Conservation (phyloP, 768 basidiomycete genomes). For the Pleurotus eryngii region DNA sequence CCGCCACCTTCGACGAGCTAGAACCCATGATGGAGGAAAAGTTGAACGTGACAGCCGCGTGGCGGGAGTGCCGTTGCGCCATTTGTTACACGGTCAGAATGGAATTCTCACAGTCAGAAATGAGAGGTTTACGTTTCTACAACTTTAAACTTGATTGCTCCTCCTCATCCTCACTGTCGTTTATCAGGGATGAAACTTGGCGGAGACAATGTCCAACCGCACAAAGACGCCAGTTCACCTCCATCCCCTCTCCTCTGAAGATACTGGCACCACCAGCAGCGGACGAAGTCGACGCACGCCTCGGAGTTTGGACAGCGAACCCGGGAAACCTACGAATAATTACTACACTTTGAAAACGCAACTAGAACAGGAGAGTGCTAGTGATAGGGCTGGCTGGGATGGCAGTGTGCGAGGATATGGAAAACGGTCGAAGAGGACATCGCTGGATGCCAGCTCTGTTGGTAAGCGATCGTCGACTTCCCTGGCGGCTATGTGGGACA, state of each 20-base stretch:
- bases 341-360: constrained; percentile 66
- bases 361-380: constrained; percentile 41
- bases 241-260: constrained; percentile 69
- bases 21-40: background rate
- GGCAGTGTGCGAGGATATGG: constrained; percentile 57
- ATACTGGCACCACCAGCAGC: constrained; percentile 26
- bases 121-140: no score
- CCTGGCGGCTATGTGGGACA: constrained; percentile 40
- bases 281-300: constrained; percentile 46
- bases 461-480: constrained; percentile 29
- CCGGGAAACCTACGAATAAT: constrained; percentile 36
- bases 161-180: no score
- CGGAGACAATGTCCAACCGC: constrained; percentile 17
- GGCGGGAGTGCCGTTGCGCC: background rate
- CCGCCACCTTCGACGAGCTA: background rate
- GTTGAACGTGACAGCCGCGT: no score
- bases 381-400: constrained; percentile 34
- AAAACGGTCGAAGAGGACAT: constrained; percentile 32
- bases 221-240: constrained; percentile 59
- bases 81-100: background rate
- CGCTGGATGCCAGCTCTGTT: constrained; percentile 15
- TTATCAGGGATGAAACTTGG: no score
- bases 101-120: background rate
- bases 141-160: no score
- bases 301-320: constrained; percentile 28